Evolutionary conservation across 2,329 filamentous ascomycete genomes (phyloP).

Genomic region (Diaporthe sp.): DNA sequence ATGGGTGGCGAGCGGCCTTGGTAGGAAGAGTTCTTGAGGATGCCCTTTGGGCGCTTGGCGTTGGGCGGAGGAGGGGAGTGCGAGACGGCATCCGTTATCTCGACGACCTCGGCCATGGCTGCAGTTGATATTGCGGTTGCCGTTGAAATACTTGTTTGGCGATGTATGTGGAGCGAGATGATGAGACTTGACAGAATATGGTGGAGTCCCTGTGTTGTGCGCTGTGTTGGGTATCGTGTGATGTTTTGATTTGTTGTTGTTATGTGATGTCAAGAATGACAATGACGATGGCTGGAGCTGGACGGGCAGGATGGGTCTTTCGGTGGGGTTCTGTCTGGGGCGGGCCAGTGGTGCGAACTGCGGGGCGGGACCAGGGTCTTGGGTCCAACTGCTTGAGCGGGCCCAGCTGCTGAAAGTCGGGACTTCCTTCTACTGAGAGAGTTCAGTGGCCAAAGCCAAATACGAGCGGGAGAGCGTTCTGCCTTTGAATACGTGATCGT

Average conservation of each 20-base stretch:
- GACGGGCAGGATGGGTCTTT: neutral
- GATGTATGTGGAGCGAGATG: neutral
- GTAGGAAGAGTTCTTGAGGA: slow-evolving; percentile 90
- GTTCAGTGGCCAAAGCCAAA: neutral
- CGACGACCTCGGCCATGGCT: slow-evolving; percentile 57
- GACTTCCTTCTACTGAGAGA: neutral
- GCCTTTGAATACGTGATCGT: neutral
- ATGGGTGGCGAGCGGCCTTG: slow-evolving; percentile 65
- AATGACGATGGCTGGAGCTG: slow-evolving; percentile 33
- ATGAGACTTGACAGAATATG: no score
- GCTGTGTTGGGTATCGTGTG: slow-evolving; percentile 8
- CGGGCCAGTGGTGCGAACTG: slow-evolving; percentile 16
- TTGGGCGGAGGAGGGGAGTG: slow-evolving; percentile 59
- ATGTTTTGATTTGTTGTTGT: slow-evolving; percentile 26
- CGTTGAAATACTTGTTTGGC: neutral
- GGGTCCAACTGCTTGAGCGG: neutral
- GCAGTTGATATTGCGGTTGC: slow-evolving; percentile 38
- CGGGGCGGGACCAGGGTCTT: slow-evolving; percentile 11
- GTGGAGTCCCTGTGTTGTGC: neutral
- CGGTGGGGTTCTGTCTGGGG: slow-evolving; percentile 18
- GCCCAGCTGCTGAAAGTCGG: neutral
- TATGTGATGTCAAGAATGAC: slow-evolving; percentile 16
- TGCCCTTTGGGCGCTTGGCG: slow-evolving; percentile 70
- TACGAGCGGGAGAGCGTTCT: neutral
- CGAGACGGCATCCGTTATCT: slow-evolving; percentile 54